Conservation (phyloP, 306 rosid species). For the Amphicarpaea edgeworthii region DNA sequence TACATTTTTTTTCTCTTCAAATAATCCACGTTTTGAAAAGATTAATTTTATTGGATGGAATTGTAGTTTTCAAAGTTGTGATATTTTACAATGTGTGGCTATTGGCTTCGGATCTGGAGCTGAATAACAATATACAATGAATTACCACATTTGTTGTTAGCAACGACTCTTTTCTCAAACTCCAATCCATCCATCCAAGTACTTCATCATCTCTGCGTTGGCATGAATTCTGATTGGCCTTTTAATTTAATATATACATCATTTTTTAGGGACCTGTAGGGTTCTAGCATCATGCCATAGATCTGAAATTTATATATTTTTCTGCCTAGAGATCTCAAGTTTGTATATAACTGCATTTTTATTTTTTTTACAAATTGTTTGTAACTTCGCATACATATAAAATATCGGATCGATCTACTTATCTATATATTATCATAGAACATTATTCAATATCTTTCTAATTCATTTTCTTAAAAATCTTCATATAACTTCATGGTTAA, state of each 20-base stretch:
- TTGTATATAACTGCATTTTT: too few relatives aligned
- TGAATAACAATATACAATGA: conserved; percentile 10
- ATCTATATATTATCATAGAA: too few relatives aligned
- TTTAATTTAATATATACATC: neutral
- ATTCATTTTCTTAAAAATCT: too few relatives aligned
- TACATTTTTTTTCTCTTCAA: too few relatives aligned
- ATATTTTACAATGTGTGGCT: conserved; percentile 24
- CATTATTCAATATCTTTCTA: too few relatives aligned
- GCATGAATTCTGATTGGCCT: neutral
- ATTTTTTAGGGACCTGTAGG: neutral
- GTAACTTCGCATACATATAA: too few relatives aligned
- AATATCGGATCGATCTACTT: too few relatives aligned
- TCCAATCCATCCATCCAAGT: conserved; percentile 8
- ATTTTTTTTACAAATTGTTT: too few relatives aligned
- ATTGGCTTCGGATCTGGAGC: conserved; percentile 41
- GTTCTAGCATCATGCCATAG: neutral
- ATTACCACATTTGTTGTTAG: conserved; percentile 9
- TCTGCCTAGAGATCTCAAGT: neutral
- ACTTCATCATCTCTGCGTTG: conserved; percentile 1
- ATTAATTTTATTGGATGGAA: neutral
- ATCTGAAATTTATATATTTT: neutral
- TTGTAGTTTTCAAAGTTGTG: neutral
- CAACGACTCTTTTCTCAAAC: neutral
- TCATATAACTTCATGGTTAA: too few relatives aligned
- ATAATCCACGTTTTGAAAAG: neutral